Evolutionary conservation across 2,329 filamentous ascomycete genomes (phyloP).

Genomic region (Beauveria sp.): DNA sequence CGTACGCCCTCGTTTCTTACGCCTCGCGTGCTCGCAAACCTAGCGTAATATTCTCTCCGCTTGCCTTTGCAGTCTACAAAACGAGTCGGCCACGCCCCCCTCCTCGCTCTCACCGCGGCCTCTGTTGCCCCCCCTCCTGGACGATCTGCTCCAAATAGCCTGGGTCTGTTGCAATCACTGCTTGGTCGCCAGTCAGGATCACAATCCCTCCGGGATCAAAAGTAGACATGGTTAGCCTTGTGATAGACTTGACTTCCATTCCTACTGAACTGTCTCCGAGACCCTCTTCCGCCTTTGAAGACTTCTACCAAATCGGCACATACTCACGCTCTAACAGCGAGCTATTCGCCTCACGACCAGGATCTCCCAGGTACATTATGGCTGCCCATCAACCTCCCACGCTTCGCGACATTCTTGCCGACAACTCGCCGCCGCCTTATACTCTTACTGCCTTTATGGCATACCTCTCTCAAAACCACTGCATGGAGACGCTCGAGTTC

Average conservation of each 20-base stretch:
- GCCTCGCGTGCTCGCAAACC: conserved; percentile 3
- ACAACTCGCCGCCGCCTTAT: conserved; percentile 80
- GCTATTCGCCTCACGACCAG: conserved; percentile 36
- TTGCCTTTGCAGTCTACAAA: neutral
- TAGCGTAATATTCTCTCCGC: neutral
- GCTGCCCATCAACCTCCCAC: conserved; percentile 48
- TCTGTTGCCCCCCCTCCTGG: conserved; percentile 1
- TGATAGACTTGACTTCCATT: conserved; percentile 34
- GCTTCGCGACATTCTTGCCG: conserved; percentile 79
- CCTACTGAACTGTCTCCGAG: conserved; percentile 36
- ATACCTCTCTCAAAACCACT: conserved; percentile 94
- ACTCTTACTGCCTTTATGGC: conserved; percentile 91
- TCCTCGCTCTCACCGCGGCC: neutral
- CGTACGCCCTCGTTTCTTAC: conserved; percentile 4
- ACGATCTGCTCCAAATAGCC: neutral
- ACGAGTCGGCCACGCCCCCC: neutral
- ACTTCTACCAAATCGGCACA: conserved; percentile 30
- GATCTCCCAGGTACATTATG: conserved; percentile 26
- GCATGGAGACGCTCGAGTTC: conserved; percentile 92
- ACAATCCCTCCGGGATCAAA: conserved; percentile 1
- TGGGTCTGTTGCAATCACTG: conserved; percentile 1
- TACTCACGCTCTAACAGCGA: conserved; percentile 43
- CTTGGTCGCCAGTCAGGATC: neutral
- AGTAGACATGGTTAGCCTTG: conserved; percentile 38
- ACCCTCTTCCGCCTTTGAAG: conserved; percentile 37